Percentiles rank a stretch among this genome's conserved stretches.
These are phyloP conservation scores for Botrytis pseudocinerea DNA, from an alignment of 2,329 filamentous ascomycete genomes.

Conservation along the genomic window DNA sequence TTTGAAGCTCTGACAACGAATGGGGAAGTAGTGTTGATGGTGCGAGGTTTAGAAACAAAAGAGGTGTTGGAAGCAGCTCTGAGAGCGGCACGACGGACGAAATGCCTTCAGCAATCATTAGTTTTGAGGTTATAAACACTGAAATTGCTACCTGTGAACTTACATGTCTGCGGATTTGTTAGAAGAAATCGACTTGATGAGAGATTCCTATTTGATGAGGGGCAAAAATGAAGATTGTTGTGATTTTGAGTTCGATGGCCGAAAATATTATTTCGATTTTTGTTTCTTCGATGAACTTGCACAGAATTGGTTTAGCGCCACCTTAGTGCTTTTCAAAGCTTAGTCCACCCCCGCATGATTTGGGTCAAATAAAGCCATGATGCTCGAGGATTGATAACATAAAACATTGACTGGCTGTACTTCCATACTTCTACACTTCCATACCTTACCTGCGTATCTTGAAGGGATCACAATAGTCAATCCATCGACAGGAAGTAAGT, in stretches of 20 bases:
- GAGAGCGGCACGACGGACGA: slow-evolving; percentile 56
- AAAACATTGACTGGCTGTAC: background rate
- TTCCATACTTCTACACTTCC: background rate
- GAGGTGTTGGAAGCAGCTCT: slow-evolving; percentile 51
- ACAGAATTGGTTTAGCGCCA: slow-evolving; percentile 4
- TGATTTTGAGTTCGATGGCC: background rate
- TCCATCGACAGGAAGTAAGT: background rate
- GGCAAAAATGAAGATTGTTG: background rate
- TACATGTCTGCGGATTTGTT: background rate
- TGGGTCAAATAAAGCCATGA: background rate
- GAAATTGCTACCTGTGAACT: background rate
- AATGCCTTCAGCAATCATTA: slow-evolving; percentile 36
- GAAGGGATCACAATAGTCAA: background rate
- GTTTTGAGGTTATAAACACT: background rate
- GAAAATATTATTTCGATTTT: slow-evolving; percentile 19
- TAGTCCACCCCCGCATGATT: background rate
- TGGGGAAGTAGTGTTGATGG: slow-evolving; percentile 44
- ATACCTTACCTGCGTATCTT: background rate
- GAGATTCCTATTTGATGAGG: slow-evolving; percentile 7
- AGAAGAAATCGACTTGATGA: slow-evolving; percentile 5
- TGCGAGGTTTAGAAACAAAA: slow-evolving; percentile 46
- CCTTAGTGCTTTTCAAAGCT: background rate
- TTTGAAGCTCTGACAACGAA: slow-evolving; percentile 41
- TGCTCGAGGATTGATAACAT: background rate
- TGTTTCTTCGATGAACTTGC: slow-evolving; percentile 10